Percentiles rank a stretch among this genome's conserved stretches.
Conservation (phyloP, 345 rosid species). For the Corchorus capsularis region DNA sequence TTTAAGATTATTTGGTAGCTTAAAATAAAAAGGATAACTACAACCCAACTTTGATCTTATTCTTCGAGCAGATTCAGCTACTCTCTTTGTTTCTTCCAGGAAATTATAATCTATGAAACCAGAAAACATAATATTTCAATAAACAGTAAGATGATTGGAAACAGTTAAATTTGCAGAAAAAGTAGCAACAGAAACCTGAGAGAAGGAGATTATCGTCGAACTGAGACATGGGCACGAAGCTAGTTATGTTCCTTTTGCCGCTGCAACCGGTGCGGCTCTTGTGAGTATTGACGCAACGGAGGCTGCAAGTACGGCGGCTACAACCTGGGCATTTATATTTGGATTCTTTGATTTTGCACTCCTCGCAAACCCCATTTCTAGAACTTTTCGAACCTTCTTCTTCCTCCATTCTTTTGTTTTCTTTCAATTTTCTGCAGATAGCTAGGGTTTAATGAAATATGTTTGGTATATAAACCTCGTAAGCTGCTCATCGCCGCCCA, state of each 20-base stretch:
- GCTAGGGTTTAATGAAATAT: not conserved
- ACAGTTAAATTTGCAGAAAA: not conserved
- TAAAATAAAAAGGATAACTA: slow-evolving; percentile 26
- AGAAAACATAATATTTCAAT: not conserved
- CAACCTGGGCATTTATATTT: slow-evolving; percentile 94
- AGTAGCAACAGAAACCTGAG: slow-evolving; percentile 52
- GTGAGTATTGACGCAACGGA: slow-evolving; percentile 78
- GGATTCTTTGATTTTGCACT: slow-evolving; percentile 56
- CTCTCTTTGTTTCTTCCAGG: slow-evolving; percentile 84
- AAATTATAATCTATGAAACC: slow-evolving; percentile 59
- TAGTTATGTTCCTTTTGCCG: slow-evolving; percentile 59
- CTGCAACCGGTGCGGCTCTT: slow-evolving; percentile 75
- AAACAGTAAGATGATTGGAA: not conserved
- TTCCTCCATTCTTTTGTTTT: slow-evolving; percentile 26
- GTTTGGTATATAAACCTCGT: too few species aligned
- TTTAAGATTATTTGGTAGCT: slow-evolving; percentile 39
- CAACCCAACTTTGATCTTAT: slow-evolving; percentile 48
- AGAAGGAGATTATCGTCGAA: slow-evolving; percentile 69
- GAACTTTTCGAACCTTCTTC: not conserved
- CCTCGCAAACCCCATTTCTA: slow-evolving; percentile 42
- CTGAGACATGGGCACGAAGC: slow-evolving; percentile 59
- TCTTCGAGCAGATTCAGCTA: slow-evolving; percentile 72
- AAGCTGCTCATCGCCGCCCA: too few species aligned
- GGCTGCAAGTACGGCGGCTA: slow-evolving; percentile 74
- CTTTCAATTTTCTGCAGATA: not conserved